Base-by-base conservation (phyloP, 768 basidiomycete species). In the Lanmaoa rubissima region DNA sequence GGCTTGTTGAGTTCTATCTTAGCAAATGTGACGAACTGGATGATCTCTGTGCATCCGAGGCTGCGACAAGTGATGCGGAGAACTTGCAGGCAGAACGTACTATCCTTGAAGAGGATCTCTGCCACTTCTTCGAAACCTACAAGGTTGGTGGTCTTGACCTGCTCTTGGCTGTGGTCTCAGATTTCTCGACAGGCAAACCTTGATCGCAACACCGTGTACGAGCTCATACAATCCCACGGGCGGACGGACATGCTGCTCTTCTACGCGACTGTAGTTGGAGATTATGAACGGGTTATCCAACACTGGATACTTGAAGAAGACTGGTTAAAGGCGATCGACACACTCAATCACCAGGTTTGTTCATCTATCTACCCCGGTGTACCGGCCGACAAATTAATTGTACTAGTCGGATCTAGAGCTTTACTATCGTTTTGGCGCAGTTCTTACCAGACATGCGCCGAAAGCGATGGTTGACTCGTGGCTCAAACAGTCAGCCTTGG, bases 1-100 rank as follows among this genome's bases (percentile, higher is more conserved):
- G 97, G 97, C 84, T 99, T 13, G 88, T 97, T 32, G 97, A 99
- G 72, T 93, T 98, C 61, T 98, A 94, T 68, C 83, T 99, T 16
- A 90, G 90, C 73, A 98, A 97, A 76, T 94, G 92, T 71, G 96
- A 97, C 66, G 92, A 96, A 59, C 76, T 98, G 49, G 97, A 99
- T 66, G 97, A 98, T 67, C 79, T 94, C 17, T 85, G 95, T 28
- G 94, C 93, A 0, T 91, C 95, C 0, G 93, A 94, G 70, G 84
- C 84, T 1, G 79, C 85, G 14, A 84, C 88, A 12, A 85, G 86
- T 50, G 91, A 96, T 60, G 87, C 88, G 16, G 90, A 94, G 50
- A 95, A 94, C 67, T 74, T 98, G 32, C 80, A 84, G 47, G 79
- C 86, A 4, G 95, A 98, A 68, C 81, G 88, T 43, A 74, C 76